A percentile compares a stretch with the other conserved stretches of the same genome.
phyloP scores from a whole-genome alignment of 805 yeast species.

The Hemisphaericaspora nanyangensis region DNA sequence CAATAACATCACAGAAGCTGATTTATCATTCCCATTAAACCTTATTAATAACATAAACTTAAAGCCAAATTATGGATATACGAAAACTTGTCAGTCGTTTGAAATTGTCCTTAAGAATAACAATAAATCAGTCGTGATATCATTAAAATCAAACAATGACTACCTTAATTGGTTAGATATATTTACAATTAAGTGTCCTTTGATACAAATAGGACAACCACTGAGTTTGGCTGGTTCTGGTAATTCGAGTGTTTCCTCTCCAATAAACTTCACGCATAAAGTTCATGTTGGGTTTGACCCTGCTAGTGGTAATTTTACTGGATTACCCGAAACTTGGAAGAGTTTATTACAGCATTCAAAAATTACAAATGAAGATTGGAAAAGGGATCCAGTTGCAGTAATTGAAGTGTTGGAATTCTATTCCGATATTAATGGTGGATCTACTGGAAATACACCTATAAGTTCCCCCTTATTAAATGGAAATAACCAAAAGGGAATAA shows the following conservation, averaged over 20 bases:
- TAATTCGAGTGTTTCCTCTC: constrained; percentile 61
- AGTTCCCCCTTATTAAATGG: constrained; percentile 19
- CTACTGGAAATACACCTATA: constrained; percentile 25
- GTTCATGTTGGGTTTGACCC: constrained; percentile 89
- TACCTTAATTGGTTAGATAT: constrained; percentile 89
- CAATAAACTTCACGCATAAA: constrained; percentile 91
- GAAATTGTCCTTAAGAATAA: constrained; percentile 62
- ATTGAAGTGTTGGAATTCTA: constrained; percentile 58
- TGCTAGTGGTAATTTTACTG: constrained; percentile 56
- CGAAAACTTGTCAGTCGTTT: constrained; percentile 54
- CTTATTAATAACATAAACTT: constrained; percentile 46
- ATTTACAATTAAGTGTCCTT: constrained; percentile 72
- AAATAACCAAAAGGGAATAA: neutral
- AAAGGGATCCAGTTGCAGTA: constrained; percentile 61
- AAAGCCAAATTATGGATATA: constrained; percentile 49
- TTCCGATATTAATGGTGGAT: constrained; percentile 43
- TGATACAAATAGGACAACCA: constrained; percentile 36
- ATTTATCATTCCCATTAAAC: constrained; percentile 36
- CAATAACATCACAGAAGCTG: constrained; percentile 17
- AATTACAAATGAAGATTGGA: constrained; percentile 60
- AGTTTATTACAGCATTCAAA: constrained; percentile 53
- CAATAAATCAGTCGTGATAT: constrained; percentile 63
- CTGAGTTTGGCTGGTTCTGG: neutral
- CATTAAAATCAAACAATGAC: constrained; percentile 76
- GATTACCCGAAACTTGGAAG: constrained; percentile 57